Evolutionary conservation across 1,284 basidiomycete genomes (phyloP).

Genomic region (Sparassis latifolia): DNA sequence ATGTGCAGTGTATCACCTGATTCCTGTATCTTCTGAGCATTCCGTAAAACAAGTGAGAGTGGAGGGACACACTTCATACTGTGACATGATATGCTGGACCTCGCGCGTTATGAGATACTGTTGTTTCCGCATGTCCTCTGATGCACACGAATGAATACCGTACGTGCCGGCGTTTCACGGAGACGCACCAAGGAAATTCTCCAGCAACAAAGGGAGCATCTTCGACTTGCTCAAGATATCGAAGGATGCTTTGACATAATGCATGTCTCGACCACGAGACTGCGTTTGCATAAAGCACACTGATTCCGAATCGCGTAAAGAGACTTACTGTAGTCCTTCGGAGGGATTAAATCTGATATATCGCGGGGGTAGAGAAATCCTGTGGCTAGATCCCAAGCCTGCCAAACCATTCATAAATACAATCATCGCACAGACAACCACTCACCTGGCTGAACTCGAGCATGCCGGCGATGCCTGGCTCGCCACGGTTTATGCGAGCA

Average conservation of each 20-base stretch:
- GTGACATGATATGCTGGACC: slow-evolving; percentile 47
- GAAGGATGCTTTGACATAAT: slow-evolving; percentile 45
- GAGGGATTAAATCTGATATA: slow-evolving; percentile 32
- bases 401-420: not conserved
- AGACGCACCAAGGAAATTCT: slow-evolving; percentile 57
- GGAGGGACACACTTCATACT: slow-evolving; percentile 45
- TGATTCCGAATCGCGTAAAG: not conserved
- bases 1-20: slow-evolving; percentile 42
- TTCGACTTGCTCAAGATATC: slow-evolving; percentile 47
- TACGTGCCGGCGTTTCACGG: not conserved
- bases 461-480: slow-evolving; percentile 61
- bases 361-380: slow-evolving; percentile 53
- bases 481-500: slow-evolving; percentile 51
- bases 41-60: not conserved
- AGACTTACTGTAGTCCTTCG: slow-evolving; percentile 31
- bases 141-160: slow-evolving; percentile 1
- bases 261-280: slow-evolving; percentile 34
- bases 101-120: slow-evolving; percentile 56
- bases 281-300: no score
- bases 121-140: slow-evolving; percentile 58
- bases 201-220: slow-evolving; percentile 54
- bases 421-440: not conserved
- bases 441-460: slow-evolving; percentile 56
- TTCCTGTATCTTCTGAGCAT: slow-evolving; percentile 27
- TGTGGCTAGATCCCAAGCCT: slow-evolving; percentile 57